A percentile compares a stretch with the other conserved stretches of the same genome.
phyloP scores from a whole-genome alignment of 2,329 filamentous ascomycete species.

The Cladosporium austrohemisphaericum region DNA sequence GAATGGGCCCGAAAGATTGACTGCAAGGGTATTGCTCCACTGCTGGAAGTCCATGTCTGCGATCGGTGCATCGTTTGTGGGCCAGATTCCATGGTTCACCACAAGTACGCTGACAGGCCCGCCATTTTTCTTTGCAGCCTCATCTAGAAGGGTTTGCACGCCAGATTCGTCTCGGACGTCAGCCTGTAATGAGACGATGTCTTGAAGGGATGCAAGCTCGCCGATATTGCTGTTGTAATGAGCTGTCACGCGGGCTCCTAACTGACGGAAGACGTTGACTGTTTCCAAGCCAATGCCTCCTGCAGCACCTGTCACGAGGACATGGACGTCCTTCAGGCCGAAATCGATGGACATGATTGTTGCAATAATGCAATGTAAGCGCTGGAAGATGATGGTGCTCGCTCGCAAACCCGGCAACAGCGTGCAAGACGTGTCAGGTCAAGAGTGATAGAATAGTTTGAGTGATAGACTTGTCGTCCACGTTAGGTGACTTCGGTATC shows the following conservation, averaged over 20 bases:
- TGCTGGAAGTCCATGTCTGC: slow-evolving; percentile 29
- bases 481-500: neutral
- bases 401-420: too few relatives aligned
- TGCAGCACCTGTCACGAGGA: slow-evolving; percentile 35
- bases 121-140: slow-evolving; percentile 34
- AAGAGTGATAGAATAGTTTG: neutral
- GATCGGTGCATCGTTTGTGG: slow-evolving; percentile 23
- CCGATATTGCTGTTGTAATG: slow-evolving; percentile 35
- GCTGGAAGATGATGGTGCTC: too few relatives aligned
- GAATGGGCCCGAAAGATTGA: slow-evolving; percentile 31
- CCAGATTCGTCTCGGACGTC: slow-evolving; percentile 34
- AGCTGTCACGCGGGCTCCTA: slow-evolving; percentile 39
- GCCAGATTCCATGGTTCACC: slow-evolving; percentile 38
- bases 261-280: slow-evolving; percentile 27
- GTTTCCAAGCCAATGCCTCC: slow-evolving; percentile 30
- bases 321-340: slow-evolving; percentile 30
- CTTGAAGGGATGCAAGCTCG: slow-evolving; percentile 31
- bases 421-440: too few relatives aligned
- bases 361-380: neutral
- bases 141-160: slow-evolving; percentile 28
- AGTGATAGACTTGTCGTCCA: neutral
- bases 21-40: slow-evolving; percentile 29
- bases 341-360: slow-evolving; percentile 29
- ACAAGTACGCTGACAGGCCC: slow-evolving; percentile 38
- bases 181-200: slow-evolving; percentile 26